Evolutionary conservation across 345 rosid genomes (phyloP).

Genomic region (Melaleuca alternifolia): DNA sequence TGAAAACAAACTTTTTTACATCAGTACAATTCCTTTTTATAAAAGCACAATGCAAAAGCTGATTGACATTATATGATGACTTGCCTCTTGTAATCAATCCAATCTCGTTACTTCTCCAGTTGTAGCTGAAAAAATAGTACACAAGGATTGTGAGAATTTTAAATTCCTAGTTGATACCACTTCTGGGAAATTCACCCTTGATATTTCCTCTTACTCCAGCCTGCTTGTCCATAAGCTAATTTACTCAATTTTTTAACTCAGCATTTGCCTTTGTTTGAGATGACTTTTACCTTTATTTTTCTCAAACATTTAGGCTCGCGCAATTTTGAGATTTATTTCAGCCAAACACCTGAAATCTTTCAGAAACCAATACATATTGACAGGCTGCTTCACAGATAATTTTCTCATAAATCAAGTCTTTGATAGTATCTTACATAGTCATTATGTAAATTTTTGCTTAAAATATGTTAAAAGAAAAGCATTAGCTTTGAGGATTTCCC

Average conservation of each 20-base stretch:
- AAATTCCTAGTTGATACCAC: not conserved
- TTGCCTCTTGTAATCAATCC: not conserved
- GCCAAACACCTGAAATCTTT: not conserved
- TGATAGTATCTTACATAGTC: not conserved
- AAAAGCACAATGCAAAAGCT: not conserved
- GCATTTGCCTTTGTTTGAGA: not conserved
- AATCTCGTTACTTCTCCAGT: not conserved
- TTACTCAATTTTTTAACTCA: not conserved
- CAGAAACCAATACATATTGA: not conserved
- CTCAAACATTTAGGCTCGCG: not conserved
- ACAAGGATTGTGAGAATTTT: not conserved
- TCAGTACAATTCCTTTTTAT: not conserved
- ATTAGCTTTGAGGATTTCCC: not conserved
- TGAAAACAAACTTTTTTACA: not conserved
- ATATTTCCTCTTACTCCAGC: not conserved
- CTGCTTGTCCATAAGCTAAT: not conserved
- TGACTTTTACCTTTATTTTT: not conserved
- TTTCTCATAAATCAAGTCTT: not conserved
- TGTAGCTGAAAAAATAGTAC: not conserved
- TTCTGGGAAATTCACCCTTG: not conserved
- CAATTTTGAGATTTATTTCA: not conserved
- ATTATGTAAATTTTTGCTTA: not conserved
- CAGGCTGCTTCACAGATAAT: not conserved
- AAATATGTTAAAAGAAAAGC: not conserved
- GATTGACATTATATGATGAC: not conserved